A percentile compares a stretch with the other conserved stretches of the same genome.
These are phyloP conservation scores for Teratosphaeria nubilosa DNA, from an alignment of 2,329 filamentous ascomycete genomes.

Conservation along the genomic window DNA sequence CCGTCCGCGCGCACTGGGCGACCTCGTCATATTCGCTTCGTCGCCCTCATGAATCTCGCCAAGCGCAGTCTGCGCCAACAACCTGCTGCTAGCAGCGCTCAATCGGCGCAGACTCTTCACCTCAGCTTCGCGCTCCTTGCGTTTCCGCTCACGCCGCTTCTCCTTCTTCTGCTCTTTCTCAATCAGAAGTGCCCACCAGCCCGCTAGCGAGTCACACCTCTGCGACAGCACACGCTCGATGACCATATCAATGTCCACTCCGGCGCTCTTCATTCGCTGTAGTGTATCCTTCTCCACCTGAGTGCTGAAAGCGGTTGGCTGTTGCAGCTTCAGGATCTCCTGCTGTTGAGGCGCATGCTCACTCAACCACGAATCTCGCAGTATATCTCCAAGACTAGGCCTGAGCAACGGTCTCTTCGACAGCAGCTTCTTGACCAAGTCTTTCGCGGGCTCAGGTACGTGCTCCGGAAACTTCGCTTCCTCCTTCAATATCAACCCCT, in stretches of 20 bases:
- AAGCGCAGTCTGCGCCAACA: constrained; percentile 60
- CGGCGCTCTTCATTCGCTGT: constrained; percentile 84
- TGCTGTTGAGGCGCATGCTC: constrained; percentile 84
- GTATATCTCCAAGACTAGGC: constrained; percentile 72
- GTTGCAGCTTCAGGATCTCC: constrained; percentile 73
- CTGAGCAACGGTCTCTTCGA: constrained; percentile 82
- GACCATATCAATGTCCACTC: constrained; percentile 86
- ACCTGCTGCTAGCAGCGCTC: constrained; percentile 78
- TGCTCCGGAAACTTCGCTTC: constrained; percentile 79
- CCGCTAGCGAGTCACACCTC: constrained; percentile 78
- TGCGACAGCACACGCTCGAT: constrained; percentile 89
- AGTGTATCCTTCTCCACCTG: constrained; percentile 81
- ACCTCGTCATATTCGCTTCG: constrained; percentile 41
- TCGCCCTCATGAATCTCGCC: constrained; percentile 68
- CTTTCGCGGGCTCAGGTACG: constrained; percentile 65
- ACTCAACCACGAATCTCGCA: constrained; percentile 76
- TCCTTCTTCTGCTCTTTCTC: constrained; percentile 93
- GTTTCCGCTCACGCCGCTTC: constrained; percentile 65
- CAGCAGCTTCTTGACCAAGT: constrained; percentile 67
- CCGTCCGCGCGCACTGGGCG: constrained; percentile 63
- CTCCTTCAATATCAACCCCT: constrained; percentile 70
- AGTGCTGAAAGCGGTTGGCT: constrained; percentile 74
- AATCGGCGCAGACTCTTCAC: constrained; percentile 68
- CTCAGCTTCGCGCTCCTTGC: constrained; percentile 75
- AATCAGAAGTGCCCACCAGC: constrained; percentile 91